Percentiles rank a stretch among this genome's conserved stretches.
Conservation (phyloP, 2,329 filamentous ascomycete species). For the Colletotrichum sp. region DNA sequence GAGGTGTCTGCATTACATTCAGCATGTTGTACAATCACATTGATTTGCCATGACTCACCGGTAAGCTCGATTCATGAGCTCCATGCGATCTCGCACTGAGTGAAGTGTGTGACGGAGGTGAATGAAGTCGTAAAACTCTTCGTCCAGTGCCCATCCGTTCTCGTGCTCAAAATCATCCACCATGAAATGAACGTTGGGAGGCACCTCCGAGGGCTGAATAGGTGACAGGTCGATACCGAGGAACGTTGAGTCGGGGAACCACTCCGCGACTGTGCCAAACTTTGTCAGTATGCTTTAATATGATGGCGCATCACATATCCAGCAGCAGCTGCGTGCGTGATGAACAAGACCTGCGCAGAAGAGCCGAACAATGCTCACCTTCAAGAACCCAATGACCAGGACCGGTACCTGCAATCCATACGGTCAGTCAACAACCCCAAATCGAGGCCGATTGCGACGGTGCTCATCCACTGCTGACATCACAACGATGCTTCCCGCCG, state of each 20-base stretch:
- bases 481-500: not conserved
- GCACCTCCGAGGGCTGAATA: constrained; percentile 57
- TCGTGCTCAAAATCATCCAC: constrained; percentile 58
- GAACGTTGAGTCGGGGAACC: constrained; percentile 47
- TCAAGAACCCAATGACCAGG: constrained; percentile 58
- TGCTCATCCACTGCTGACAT: not conserved
- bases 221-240: constrained; percentile 57
- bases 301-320: not conserved
- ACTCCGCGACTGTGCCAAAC: constrained; percentile 46
- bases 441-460: not conserved
- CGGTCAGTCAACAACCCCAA: constrained; percentile 19
- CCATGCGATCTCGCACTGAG: constrained; percentile 45
- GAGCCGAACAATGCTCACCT: constrained; percentile 38
- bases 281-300: constrained; percentile 16
- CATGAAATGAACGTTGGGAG: constrained; percentile 55
- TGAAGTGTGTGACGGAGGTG: constrained; percentile 53
- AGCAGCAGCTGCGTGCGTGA: not conserved
- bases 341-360: not conserved
- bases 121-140: constrained; percentile 52
- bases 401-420: constrained; percentile 45
- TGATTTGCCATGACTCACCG: constrained; percentile 33
- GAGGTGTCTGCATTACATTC: constrained; percentile 41
- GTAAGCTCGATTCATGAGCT: constrained; percentile 47
- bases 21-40: not conserved
- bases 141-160: constrained; percentile 53